These are phyloP conservation scores for Cladosporium halotolerans DNA, from an alignment of 2,329 filamentous ascomycete species.

Conservation along the genomic window DNA sequence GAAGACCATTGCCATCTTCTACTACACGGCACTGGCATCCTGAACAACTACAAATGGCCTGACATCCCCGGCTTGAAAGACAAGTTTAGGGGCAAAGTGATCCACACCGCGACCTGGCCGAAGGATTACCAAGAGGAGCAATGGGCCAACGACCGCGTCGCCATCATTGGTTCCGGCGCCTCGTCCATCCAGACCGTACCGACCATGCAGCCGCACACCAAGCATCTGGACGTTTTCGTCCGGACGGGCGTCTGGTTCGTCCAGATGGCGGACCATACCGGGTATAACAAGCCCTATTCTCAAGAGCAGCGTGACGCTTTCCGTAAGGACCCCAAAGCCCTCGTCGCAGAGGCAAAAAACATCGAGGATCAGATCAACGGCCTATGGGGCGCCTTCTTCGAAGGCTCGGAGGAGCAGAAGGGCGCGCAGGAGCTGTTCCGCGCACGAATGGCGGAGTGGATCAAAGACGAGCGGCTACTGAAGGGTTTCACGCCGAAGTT, in stretches of 20 bases:
- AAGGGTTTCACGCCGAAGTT: slow-evolving; percentile 44
- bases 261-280: slow-evolving; percentile 42
- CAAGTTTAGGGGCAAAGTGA: slow-evolving; percentile 37
- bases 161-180: slow-evolving; percentile 41
- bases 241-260: slow-evolving; percentile 42
- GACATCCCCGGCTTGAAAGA: slow-evolving; percentile 37
- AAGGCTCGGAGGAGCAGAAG: slow-evolving; percentile 36
- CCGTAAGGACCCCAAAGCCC: slow-evolving; percentile 35
- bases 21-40: slow-evolving; percentile 39
- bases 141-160: slow-evolving; percentile 39
- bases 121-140: slow-evolving; percentile 39
- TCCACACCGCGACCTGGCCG: slow-evolving; percentile 43
- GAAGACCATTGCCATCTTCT: slow-evolving; percentile 40
- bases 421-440: slow-evolving; percentile 33
- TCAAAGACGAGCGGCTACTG: slow-evolving; percentile 46
- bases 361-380: slow-evolving; percentile 45
- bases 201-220: slow-evolving; percentile 40
- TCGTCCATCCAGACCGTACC: slow-evolving; percentile 43
- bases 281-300: slow-evolving; percentile 41
- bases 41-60: slow-evolving; percentile 25
- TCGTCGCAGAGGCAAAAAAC: slow-evolving; percentile 41
- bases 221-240: slow-evolving; percentile 43
- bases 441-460: slow-evolving; percentile 43
- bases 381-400: slow-evolving; percentile 43
- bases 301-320: slow-evolving; percentile 38